Percentiles rank a stretch among this genome's conserved stretches.
These are phyloP conservation scores for Acer saccharum DNA, from an alignment of 345 rosid genomes.

Conservation along the genomic window DNA sequence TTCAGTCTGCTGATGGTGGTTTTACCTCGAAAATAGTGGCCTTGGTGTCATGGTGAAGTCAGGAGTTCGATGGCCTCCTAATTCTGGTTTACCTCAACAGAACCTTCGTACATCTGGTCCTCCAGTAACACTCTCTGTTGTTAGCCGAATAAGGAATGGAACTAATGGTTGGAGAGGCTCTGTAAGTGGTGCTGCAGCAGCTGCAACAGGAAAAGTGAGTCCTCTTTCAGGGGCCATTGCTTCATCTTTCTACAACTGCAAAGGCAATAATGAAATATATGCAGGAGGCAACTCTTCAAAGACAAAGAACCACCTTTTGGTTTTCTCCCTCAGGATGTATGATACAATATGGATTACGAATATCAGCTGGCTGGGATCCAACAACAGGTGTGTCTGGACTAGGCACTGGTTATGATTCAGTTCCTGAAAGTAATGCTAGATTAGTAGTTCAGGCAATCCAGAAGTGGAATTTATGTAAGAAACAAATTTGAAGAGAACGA, in stretches of 20 bases:
- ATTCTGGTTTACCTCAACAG: constrained; percentile 35
- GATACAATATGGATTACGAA: constrained; percentile 69
- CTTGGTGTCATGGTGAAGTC: constrained; percentile 35
- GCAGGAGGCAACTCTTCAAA: constrained; percentile 33
- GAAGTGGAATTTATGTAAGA: constrained; percentile 86
- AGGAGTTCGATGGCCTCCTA: constrained; percentile 43
- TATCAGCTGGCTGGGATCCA: constrained; percentile 41
- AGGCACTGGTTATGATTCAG: constrained; percentile 45
- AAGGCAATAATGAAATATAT: constrained; percentile 41
- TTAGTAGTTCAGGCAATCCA: constrained; percentile 67
- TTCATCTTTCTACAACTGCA: constrained; percentile 68
- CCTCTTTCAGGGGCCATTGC: constrained; percentile 72
- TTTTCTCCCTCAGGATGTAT: constrained; percentile 80
- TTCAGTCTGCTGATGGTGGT: constrained; percentile 37
- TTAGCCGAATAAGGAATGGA: constrained; percentile 82
- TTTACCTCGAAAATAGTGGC: constrained; percentile 34
- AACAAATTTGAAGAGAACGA: constrained; percentile 65
- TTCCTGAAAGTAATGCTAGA: constrained; percentile 63
- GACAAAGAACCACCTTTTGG: constrained; percentile 65
- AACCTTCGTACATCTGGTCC: constrained; percentile 47
- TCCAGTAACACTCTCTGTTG: constrained; percentile 70
- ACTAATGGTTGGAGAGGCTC: constrained; percentile 80
- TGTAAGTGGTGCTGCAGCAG: constrained; percentile 76
- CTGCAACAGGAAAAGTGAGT: constrained; percentile 78
- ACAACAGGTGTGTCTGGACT: constrained; percentile 33